These are phyloP conservation scores for Pseudofabraea citricarpa DNA, from an alignment of 2,329 filamentous ascomycete genomes.

Conservation along the genomic window DNA sequence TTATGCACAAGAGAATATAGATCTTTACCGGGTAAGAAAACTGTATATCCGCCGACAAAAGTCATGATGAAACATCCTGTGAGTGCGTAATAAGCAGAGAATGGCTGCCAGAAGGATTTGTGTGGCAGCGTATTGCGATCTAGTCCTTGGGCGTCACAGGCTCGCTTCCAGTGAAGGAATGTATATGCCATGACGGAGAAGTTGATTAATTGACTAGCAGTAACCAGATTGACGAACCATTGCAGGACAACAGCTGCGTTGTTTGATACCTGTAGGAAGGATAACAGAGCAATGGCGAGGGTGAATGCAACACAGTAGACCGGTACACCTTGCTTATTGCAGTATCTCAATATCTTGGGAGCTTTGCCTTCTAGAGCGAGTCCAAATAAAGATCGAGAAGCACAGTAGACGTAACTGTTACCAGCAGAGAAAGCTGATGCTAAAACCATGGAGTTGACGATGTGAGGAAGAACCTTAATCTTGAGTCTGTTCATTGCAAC, in stretches of 20 bases:
- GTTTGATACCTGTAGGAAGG: constrained; percentile 56
- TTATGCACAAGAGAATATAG: background rate
- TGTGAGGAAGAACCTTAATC: constrained; percentile 50
- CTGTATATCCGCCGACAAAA: constrained; percentile 56
- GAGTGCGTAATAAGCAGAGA: constrained; percentile 48
- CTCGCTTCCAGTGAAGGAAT: constrained; percentile 53
- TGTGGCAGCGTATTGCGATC: constrained; percentile 40
- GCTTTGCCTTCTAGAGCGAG: constrained; percentile 44
- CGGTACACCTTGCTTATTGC: constrained; percentile 49
- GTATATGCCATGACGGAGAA: constrained; percentile 50
- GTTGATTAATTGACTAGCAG: constrained; percentile 46
- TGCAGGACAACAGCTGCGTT: constrained; percentile 51
- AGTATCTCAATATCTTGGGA: constrained; percentile 39
- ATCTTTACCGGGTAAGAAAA: constrained; percentile 45
- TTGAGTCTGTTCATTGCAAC: constrained; percentile 49
- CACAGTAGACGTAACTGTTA: constrained; percentile 44
- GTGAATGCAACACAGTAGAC: constrained; percentile 54
- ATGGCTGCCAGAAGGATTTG: constrained; percentile 49
- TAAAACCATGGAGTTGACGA: constrained; percentile 57
- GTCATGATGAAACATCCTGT: constrained; percentile 51
- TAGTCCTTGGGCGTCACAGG: constrained; percentile 40
- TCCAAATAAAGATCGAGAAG: constrained; percentile 49
- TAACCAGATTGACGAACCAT: constrained; percentile 58
- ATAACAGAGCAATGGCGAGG: constrained; percentile 52
- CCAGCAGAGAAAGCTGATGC: constrained; percentile 49